Base-by-base conservation (phyloP, 1,284 basidiomycete species). In the Taiwanofungus camphoratus region DNA sequence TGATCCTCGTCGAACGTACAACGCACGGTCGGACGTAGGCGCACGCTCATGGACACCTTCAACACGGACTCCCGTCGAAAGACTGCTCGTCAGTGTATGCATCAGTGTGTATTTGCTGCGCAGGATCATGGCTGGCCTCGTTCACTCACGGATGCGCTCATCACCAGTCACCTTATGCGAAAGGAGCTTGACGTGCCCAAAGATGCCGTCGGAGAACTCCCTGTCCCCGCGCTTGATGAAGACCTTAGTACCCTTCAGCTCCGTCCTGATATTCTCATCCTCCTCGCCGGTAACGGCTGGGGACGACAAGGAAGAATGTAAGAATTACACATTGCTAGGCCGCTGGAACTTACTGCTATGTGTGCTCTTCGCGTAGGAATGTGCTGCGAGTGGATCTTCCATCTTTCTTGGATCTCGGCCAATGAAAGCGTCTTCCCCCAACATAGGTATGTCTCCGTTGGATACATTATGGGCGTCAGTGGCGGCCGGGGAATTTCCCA, bases 21-120 rank as follows among this genome's bases (percentile, higher is more conserved):
- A 21, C 76, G 71, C 27, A 82, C 67, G 4, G 71, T 58, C 5
- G 75, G 65, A 26, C 65, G 62, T 38, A 83, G 54, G 15, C 71
- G 71, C 26, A 79, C 65, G 54, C 82, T 82, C 77, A 83, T 78
- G 1, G 78, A 75, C 2, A 82, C 76, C 53, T 83, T 76, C 67
- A 77, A 76, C 23, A 83, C 60, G 1, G 78, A 78, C 50, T 82
- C 81, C 4, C 81, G 74, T 13, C 80, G 75, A 62, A 83, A 82
- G 11, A 82, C 80, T 82, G 46, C 18, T 42, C 19, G 20, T 26
- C 44, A 43, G 42, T 42, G 34, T 38, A 30, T 15, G 19, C 8
- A 43, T 19, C 13, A 16, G 36, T 39, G n/a, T n/a, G n/a, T n/a
- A n/a, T n/a, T n/a, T n/a, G n/a, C n/a, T n/a, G n/a, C n/a, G n/a